Evolutionary conservation across 768 basidiomycete genomes (phyloP).

Genomic region (Lactarius sp.): DNA sequence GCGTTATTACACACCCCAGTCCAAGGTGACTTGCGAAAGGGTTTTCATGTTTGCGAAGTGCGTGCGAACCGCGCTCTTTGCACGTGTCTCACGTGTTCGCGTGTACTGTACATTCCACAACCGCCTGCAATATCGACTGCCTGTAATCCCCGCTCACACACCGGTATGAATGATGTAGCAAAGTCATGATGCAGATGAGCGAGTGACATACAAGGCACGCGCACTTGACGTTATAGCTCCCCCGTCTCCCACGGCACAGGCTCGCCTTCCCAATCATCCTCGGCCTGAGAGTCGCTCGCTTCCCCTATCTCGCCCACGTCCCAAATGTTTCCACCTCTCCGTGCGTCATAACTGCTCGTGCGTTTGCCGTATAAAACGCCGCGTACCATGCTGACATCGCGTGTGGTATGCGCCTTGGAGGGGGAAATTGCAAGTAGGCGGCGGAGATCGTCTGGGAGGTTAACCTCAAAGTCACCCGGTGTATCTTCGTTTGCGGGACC

Average conservation of each 20-base stretch:
- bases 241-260: slow-evolving; percentile 78
- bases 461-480: slow-evolving; percentile 42
- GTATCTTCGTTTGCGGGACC: slow-evolving; percentile 32
- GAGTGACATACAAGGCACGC: slow-evolving; percentile 30
- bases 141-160: slow-evolving; percentile 11
- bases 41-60: background rate
- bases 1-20: slow-evolving; percentile 7
- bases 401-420: slow-evolving; percentile 30
- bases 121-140: slow-evolving; percentile 5
- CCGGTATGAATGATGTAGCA: slow-evolving; percentile 17
- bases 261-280: slow-evolving; percentile 68
- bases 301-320: slow-evolving; percentile 60
- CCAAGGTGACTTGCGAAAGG: slow-evolving; percentile 13
- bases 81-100: slow-evolving; percentile 27
- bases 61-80: slow-evolving; percentile 8
- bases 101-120: slow-evolving; percentile 11
- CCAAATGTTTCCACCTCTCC: slow-evolving; percentile 71
- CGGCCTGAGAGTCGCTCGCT: slow-evolving; percentile 28
- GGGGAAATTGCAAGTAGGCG: slow-evolving; percentile 59
- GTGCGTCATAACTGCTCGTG: slow-evolving; percentile 52
- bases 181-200: slow-evolving; percentile 20
- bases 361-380: slow-evolving; percentile 56
- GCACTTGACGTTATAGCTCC: slow-evolving; percentile 47
- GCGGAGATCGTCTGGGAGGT: slow-evolving; percentile 63
- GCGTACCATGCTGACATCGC: slow-evolving; percentile 44